Conservation (phyloP, 148 eudicot species). For the Agrostemma githago region DNA sequence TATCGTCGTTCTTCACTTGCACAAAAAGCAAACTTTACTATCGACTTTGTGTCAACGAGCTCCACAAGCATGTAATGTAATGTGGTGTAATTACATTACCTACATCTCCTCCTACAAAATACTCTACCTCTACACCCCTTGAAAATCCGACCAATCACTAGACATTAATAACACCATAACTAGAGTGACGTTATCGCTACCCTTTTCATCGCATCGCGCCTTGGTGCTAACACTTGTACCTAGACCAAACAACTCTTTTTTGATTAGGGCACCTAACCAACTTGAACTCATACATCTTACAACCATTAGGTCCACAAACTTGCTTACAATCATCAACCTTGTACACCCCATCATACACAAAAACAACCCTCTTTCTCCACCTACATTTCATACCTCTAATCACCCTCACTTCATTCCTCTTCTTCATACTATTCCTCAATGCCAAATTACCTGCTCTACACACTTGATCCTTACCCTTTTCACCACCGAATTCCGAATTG, state of each 20-base stretch:
- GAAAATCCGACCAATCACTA: no score
- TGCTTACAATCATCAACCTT: slow-evolving; percentile 11
- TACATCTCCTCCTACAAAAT: no score
- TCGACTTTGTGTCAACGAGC: no score
- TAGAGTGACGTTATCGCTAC: no score
- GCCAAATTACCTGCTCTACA: slow-evolving; percentile 24
- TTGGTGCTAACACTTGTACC: background rate
- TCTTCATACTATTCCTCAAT: slow-evolving; percentile 14
- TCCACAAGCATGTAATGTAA: no score
- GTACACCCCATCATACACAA: slow-evolving; percentile 29
- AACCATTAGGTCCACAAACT: background rate
- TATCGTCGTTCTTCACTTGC: no score
- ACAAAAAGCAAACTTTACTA: no score
- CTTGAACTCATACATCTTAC: slow-evolving; percentile 5
- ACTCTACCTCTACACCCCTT: no score
- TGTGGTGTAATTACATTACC: no score
- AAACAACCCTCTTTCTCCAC: background rate
- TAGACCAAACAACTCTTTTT: slow-evolving; percentile 12
- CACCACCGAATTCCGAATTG: background rate
- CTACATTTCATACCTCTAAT: slow-evolving; percentile 18
- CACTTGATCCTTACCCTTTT: slow-evolving; percentile 17
- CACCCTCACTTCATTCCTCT: slow-evolving; percentile 16
- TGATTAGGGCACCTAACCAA: slow-evolving; percentile 14
- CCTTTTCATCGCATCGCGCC: no score
- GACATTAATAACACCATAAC: no score